A percentile compares a stretch with the other conserved stretches of the same genome.
Evolutionary conservation across 2,329 filamentous ascomycete genomes (phyloP).

Genomic region (Ceratocystis huliohia): DNA sequence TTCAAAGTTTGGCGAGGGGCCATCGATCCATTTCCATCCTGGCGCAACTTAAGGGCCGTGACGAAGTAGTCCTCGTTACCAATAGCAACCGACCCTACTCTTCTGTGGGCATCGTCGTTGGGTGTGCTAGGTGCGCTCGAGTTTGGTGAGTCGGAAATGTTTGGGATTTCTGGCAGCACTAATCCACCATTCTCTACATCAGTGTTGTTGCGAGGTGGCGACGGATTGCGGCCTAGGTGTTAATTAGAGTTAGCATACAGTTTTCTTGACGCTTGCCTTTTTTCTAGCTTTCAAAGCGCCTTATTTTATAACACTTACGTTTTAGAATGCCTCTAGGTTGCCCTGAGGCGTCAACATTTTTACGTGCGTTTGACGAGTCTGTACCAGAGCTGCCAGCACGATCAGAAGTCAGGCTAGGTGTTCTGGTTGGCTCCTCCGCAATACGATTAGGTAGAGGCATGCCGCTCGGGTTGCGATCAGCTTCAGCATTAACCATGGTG

Average conservation of each 20-base stretch:
- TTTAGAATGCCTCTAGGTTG: slow-evolving; percentile 85
- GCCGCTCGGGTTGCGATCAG: slow-evolving; percentile 63
- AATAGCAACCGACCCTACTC: slow-evolving; percentile 57
- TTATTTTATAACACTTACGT: slow-evolving; percentile 39
- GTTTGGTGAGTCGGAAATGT: slow-evolving; percentile 61
- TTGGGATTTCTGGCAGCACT: slow-evolving; percentile 46
- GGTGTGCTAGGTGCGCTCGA: slow-evolving; percentile 84
- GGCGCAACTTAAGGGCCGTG: slow-evolving; percentile 57
- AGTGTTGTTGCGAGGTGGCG: slow-evolving; percentile 10
- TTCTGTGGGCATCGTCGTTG: slow-evolving; percentile 60
- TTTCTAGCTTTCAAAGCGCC: not conserved
- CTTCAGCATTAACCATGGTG: slow-evolving; percentile 91
- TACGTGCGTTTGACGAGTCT: slow-evolving; percentile 52
- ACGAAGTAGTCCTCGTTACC: slow-evolving; percentile 85
- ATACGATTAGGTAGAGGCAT: slow-evolving; percentile 3
- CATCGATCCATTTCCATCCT: slow-evolving; percentile 67
- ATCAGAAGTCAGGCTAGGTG: slow-evolving; percentile 46
- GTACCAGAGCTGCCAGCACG: slow-evolving; percentile 44
- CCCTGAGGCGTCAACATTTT: slow-evolving; percentile 44
- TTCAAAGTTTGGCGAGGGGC: slow-evolving; percentile 58
- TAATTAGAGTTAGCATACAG: not conserved
- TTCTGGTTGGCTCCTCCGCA: slow-evolving; percentile 55
- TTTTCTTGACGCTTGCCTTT: slow-evolving; percentile 33
- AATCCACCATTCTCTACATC: slow-evolving; percentile 12
- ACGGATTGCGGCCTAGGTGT: slow-evolving; percentile 11